phyloP scores from a whole-genome alignment of 345 rosid species.

The Pistacia atlantica region DNA sequence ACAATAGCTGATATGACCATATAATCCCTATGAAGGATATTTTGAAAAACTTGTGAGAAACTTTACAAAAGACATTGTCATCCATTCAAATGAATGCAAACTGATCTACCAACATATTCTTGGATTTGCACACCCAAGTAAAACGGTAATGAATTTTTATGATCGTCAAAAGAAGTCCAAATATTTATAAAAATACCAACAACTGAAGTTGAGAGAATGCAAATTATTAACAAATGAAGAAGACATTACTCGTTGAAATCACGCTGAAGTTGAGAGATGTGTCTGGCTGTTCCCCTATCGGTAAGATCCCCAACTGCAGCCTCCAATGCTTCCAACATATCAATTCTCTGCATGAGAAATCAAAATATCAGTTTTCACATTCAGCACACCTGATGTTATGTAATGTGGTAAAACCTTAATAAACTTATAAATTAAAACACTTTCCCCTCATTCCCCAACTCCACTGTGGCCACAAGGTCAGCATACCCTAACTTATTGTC shows the following conservation, averaged over 20 bases:
- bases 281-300: constrained; percentile 36
- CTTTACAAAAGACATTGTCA: too few relatives aligned
- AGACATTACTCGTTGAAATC: constrained; percentile 87
- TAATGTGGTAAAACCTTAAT: too few relatives aligned
- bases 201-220: not conserved
- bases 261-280: constrained; percentile 57
- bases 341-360: constrained; percentile 58
- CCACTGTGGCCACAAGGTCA: not conserved
- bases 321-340: constrained; percentile 80
- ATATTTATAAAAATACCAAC: too few relatives aligned
- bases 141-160: too few relatives aligned
- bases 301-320: constrained; percentile 48
- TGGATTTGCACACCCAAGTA: too few relatives aligned
- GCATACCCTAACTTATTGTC: not conserved
- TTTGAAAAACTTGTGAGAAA: too few relatives aligned
- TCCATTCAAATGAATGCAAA: too few relatives aligned
- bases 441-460: not conserved
- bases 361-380: constrained; percentile 17
- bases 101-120: too few relatives aligned
- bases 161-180: too few relatives aligned
- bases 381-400: not conserved
- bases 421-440: too few relatives aligned
- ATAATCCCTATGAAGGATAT: too few relatives aligned
- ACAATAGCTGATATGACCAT: too few relatives aligned
- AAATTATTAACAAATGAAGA: constrained; percentile 2